A percentile compares a stretch with the other conserved stretches of the same genome.
phyloP scores from a whole-genome alignment of 2,329 filamentous ascomycete genomes.

The Cadophora sp. region DNA sequence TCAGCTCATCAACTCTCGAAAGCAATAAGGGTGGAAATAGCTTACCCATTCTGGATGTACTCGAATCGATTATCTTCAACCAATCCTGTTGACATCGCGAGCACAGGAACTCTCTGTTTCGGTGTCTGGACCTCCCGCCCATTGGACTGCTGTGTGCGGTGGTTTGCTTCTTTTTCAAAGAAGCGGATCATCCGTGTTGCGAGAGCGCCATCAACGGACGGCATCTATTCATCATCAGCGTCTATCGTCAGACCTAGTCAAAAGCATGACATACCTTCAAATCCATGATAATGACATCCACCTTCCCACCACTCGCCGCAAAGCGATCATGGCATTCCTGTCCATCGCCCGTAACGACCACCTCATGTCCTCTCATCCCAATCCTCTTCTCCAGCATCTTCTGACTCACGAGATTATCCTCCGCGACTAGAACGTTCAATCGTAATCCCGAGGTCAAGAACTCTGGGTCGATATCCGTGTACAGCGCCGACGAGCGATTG shows the following conservation, averaged over 20 bases:
- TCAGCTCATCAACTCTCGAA: background rate
- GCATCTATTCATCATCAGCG: conserved; percentile 34
- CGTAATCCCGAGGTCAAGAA: conserved; percentile 53
- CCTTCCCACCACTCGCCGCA: conserved; percentile 55
- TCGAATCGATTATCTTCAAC: conserved; percentile 35
- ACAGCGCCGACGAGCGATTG: conserved; percentile 10
- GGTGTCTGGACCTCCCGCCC: background rate
- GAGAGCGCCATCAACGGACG: conserved; percentile 35
- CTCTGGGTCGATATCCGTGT: conserved; percentile 69
- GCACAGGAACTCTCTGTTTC: conserved; percentile 31
- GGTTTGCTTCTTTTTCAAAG: conserved; percentile 31
- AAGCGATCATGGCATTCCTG: conserved; percentile 78
- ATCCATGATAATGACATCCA: conserved; percentile 41
- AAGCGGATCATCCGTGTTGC: conserved; percentile 38
- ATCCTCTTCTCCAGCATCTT: conserved; percentile 79
- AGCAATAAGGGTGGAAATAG: background rate
- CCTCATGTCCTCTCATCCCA: conserved; percentile 72
- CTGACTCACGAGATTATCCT: conserved; percentile 83
- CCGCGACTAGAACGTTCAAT: conserved; percentile 71
- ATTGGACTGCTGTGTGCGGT: conserved; percentile 5
- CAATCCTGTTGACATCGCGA: conserved; percentile 37
- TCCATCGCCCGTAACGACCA: conserved; percentile 76
- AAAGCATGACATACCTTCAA: conserved; percentile 31
- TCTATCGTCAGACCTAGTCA: background rate
- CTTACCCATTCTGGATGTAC: conserved; percentile 40